A percentile compares a stretch with the other conserved stretches of the same genome.
phyloP scores from a whole-genome alignment of 1,284 basidiomycete species.

The Psilocybe mexicana region DNA sequence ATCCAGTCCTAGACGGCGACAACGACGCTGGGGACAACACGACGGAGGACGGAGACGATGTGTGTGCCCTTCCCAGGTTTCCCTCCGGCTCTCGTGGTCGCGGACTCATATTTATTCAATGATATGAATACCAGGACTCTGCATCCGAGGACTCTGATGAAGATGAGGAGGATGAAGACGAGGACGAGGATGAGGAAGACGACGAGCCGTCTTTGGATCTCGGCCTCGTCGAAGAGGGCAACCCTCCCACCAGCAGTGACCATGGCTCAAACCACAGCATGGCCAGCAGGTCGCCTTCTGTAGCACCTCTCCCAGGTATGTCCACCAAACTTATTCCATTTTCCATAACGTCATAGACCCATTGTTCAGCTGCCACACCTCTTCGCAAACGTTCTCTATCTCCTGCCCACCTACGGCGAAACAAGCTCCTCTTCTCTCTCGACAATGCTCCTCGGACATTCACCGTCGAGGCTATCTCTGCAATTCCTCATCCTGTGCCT shows the following conservation, averaged over 20 bases:
- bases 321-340: neutral
- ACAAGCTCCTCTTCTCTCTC: conserved; percentile 37
- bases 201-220: conserved; percentile 23
- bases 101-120: neutral
- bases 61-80: conserved; percentile 30
- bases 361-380: conserved; percentile 20
- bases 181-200: conserved; percentile 36
- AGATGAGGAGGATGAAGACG: conserved; percentile 39
- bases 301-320: conserved; percentile 22
- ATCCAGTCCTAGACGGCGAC: conserved; percentile 10
- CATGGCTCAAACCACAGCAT: conserved; percentile 16
- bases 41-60: conserved; percentile 65
- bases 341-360: neutral
- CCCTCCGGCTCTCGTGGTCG: neutral
- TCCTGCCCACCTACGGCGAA: conserved; percentile 59
- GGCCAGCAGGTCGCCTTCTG: conserved; percentile 16
- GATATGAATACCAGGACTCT: conserved; percentile 40
- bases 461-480: conserved; percentile 91
- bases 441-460: conserved; percentile 57
- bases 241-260: conserved; percentile 21
- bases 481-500: conserved; percentile 86
- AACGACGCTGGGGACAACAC: conserved; percentile 51
- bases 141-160: conserved; percentile 48
- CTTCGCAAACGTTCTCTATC: conserved; percentile 57
- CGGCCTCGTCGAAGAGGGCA: conserved; percentile 20